Percentiles rank a stretch among this genome's conserved stretches.
phyloP scores from a whole-genome alignment of 208 protist genomes.

The Trypanosoma melophagium region DNA sequence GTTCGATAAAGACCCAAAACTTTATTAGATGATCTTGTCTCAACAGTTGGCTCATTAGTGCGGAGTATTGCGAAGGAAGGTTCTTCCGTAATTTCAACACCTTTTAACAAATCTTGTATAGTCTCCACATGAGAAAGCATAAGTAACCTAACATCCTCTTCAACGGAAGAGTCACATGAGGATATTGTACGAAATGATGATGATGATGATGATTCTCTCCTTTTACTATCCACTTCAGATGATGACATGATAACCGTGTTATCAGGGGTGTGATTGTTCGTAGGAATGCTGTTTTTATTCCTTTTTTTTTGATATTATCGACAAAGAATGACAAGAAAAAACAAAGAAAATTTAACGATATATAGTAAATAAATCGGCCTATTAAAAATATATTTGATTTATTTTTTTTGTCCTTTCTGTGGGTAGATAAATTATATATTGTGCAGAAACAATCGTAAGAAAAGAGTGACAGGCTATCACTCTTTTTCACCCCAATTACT shows the following conservation, averaged over 20 bases:
- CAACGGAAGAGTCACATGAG: constrained; percentile 9
- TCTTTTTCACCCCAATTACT: too few relatives aligned
- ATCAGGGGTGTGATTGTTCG: too few relatives aligned
- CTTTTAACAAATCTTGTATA: constrained; percentile 32
- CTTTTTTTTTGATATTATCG: not conserved
- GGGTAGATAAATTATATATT: too few relatives aligned
- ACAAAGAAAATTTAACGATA: not conserved
- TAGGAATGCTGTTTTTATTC: too few relatives aligned
- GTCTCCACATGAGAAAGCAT: constrained; percentile 41
- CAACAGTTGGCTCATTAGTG: constrained; percentile 37
- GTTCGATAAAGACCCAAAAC: constrained; percentile 62
- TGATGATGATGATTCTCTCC: not conserved
- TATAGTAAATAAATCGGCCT: too few relatives aligned
- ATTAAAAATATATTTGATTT: too few relatives aligned
- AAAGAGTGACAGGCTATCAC: too few relatives aligned
- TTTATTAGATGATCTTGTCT: constrained; percentile 46
- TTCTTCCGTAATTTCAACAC: constrained; percentile 42
- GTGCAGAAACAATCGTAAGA: too few relatives aligned
- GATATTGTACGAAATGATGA: constrained; percentile 1
- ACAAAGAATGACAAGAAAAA: not conserved
- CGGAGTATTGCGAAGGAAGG: constrained; percentile 1
- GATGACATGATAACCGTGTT: not conserved
- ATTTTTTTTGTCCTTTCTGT: too few relatives aligned
- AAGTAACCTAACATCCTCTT: constrained; percentile 26
- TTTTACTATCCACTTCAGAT: not conserved